Evolutionary conservation across 805 yeast genomes (phyloP).

Genomic region (Candida awuae): DNA sequence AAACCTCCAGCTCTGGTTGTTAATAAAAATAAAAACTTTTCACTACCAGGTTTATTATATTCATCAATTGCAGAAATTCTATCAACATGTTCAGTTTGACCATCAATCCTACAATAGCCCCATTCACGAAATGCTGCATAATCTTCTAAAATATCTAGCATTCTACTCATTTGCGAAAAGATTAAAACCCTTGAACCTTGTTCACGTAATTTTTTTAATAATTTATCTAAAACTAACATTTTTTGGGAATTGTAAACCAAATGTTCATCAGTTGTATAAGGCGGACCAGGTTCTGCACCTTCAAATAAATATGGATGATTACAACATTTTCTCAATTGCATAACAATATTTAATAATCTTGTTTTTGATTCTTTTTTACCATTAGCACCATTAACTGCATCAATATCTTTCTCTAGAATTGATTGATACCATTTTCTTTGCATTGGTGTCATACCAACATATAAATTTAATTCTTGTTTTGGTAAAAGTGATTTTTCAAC

Average conservation of each 20-base stretch:
- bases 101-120: slow-evolving; percentile 74
- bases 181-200: slow-evolving; percentile 75
- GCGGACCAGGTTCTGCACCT: slow-evolving; percentile 89
- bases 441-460: slow-evolving; percentile 72
- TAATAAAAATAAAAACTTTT: slow-evolving; percentile 63
- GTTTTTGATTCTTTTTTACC: slow-evolving; percentile 73
- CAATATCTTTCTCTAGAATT: slow-evolving; percentile 69
- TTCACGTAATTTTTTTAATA: slow-evolving; percentile 49
- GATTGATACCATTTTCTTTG: slow-evolving; percentile 73
- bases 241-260: slow-evolving; percentile 66
- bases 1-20: slow-evolving; percentile 89
- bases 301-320: slow-evolving; percentile 80
- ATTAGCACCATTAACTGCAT: slow-evolving; percentile 77
- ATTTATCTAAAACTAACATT: slow-evolving; percentile 60
- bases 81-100: slow-evolving; percentile 73
- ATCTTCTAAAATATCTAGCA: slow-evolving; percentile 74
- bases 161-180: slow-evolving; percentile 77
- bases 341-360: slow-evolving; percentile 66
- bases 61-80: slow-evolving; percentile 72
- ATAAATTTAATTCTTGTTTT: slow-evolving; percentile 64
- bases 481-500: slow-evolving; percentile 76
- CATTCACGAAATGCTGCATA: slow-evolving; percentile 63
- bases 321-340: slow-evolving; percentile 81
- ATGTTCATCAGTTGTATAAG: slow-evolving; percentile 79
- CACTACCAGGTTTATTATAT: slow-evolving; percentile 65